phyloP scores from a whole-genome alignment of 495 filamentous ascomycete species.

The Hypoxylon perforatum region DNA sequence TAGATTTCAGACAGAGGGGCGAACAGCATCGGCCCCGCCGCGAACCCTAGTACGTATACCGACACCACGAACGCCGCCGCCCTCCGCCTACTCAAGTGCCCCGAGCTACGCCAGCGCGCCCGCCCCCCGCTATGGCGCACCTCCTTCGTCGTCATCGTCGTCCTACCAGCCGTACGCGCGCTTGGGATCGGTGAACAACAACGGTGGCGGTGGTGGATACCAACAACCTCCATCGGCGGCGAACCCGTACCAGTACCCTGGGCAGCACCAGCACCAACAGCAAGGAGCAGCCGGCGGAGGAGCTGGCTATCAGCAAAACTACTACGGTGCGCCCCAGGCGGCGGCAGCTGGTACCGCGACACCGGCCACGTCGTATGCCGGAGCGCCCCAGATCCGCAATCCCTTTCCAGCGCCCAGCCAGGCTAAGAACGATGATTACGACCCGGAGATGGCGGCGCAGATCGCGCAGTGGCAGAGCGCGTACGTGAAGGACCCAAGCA shows the following conservation, averaged over 20 bases:
- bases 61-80: conserved; percentile 67
- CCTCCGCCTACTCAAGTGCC: conserved; percentile 47
- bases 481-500: conserved; percentile 70
- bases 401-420: conserved; percentile 78
- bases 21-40: conserved; percentile 71
- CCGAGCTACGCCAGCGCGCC: conserved; percentile 53
- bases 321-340: conserved; percentile 60
- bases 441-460: conserved; percentile 90
- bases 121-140: conserved; percentile 46
- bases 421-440: conserved; percentile 59
- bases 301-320: conserved; percentile 57
- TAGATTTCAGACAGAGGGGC: conserved; percentile 81
- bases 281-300: conserved; percentile 42
- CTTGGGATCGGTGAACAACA: conserved; percentile 45
- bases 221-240: conserved; percentile 43
- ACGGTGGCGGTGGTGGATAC: conserved; percentile 46
- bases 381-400: conserved; percentile 82
- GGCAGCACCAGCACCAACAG: conserved; percentile 51
- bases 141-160: conserved; percentile 33
- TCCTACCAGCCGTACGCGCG: conserved; percentile 49
- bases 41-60: conserved; percentile 70
- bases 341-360: conserved; percentile 41
- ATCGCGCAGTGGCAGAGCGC: conserved; percentile 98
- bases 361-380: conserved; percentile 54
- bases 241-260: conserved; percentile 49